phyloP scores from a whole-genome alignment of 306 rosid species.

The Prinsepia uniflora region DNA sequence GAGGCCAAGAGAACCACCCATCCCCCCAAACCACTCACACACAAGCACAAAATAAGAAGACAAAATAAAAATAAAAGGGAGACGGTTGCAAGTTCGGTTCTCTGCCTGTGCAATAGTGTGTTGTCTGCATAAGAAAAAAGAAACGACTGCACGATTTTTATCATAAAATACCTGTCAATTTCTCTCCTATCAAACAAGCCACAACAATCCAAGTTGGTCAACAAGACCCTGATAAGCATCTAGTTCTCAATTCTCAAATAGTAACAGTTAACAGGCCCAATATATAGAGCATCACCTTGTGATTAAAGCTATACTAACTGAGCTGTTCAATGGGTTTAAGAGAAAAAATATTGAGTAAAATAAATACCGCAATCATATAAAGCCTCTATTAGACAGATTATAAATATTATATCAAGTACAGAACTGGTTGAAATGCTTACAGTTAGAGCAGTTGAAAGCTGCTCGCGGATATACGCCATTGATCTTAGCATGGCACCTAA shows the following conservation, averaged over 20 bases:
- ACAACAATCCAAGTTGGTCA: background rate
- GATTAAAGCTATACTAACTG: background rate
- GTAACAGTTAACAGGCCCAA: background rate
- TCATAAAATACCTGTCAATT: background rate
- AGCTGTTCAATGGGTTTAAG: background rate
- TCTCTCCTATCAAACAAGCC: background rate
- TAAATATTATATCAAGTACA: background rate
- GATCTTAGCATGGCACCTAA: conserved; percentile 91
- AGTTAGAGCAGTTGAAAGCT: conserved; percentile 75
- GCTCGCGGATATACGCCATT: conserved; percentile 94
- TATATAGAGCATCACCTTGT: background rate
- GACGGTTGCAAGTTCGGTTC: background rate
- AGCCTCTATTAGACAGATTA: background rate
- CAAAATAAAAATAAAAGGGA: too few relatives aligned
- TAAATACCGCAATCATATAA: too few relatives aligned
- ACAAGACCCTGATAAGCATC: background rate
- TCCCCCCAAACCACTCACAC: background rate
- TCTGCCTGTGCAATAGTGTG: background rate
- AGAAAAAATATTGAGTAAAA: too few relatives aligned
- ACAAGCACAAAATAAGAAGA: too few relatives aligned
- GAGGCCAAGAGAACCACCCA: background rate
- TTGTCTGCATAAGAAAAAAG: background rate
- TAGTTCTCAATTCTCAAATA: background rate
- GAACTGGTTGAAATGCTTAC: conserved; percentile 12
- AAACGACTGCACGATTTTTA: background rate